Percentiles rank a stretch among this genome's conserved stretches.
Conservation (phyloP, 2,329 filamentous ascomycete genomes). For the Paradendryphiella salina region DNA sequence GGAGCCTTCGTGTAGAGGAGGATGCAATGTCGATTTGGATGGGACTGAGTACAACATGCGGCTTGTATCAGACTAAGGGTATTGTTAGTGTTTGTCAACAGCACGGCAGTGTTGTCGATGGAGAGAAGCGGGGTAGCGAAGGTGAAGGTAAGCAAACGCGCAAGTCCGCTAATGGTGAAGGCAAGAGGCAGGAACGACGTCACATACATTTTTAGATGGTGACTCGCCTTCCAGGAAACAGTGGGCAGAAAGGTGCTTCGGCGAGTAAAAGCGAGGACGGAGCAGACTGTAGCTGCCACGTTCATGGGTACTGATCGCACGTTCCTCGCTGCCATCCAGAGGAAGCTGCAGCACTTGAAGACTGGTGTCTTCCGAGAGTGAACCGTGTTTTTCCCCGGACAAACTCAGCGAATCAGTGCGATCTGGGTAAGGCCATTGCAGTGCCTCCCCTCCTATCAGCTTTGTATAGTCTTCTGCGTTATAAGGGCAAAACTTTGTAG, state of each 20-base stretch:
- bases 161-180: not conserved
- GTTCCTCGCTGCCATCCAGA: constrained; percentile 21
- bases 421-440: constrained; percentile 24
- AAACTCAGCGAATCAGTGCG: constrained; percentile 12
- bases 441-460: constrained; percentile 29
- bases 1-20: constrained; percentile 15
- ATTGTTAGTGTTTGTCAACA: constrained; percentile 12
- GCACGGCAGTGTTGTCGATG: not conserved
- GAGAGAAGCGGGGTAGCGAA: not conserved
- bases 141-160: constrained; percentile 12
- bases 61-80: constrained; percentile 27
- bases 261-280: constrained; percentile 41
- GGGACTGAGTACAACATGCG: constrained; percentile 30
- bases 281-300: constrained; percentile 13
- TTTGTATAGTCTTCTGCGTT: constrained; percentile 35
- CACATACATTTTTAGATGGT: constrained; percentile 42
- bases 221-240: constrained; percentile 27
- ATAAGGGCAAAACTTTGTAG: constrained; percentile 30
- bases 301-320: constrained; percentile 8
- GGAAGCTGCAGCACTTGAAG: constrained; percentile 11
- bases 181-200: constrained; percentile 18
- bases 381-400: constrained; percentile 11
- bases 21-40: constrained; percentile 8
- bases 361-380: constrained; percentile 10
- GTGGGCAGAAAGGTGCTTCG: constrained; percentile 25